phyloP scores from a whole-genome alignment of 2,329 filamentous ascomycete species.

The Ascocoryne sarcoides region DNA sequence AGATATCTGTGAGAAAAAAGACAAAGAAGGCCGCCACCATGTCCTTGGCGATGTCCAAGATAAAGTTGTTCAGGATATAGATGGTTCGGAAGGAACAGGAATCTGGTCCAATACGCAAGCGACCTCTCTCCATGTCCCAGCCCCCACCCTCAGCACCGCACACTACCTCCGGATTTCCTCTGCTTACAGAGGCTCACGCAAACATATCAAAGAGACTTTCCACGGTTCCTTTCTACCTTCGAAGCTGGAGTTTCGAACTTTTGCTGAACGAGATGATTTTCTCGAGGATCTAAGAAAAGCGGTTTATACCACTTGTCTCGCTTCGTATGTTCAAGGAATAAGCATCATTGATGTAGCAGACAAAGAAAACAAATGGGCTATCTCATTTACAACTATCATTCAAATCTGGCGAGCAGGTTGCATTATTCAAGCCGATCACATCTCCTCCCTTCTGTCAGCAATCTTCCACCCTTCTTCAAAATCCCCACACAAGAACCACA shows the following conservation, averaged over 20 bases:
- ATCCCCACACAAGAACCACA: slow-evolving; percentile 32
- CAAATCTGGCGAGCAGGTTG: slow-evolving; percentile 62
- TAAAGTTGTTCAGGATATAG: slow-evolving; percentile 63
- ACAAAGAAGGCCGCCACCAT: slow-evolving; percentile 35
- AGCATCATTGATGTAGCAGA: slow-evolving; percentile 54
- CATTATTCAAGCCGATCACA: slow-evolving; percentile 61
- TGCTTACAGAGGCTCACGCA: slow-evolving; percentile 48
- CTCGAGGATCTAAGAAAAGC: slow-evolving; percentile 51
- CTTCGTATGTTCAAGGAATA: slow-evolving; percentile 56
- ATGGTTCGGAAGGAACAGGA: slow-evolving; percentile 57
- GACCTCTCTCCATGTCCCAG: slow-evolving; percentile 51
- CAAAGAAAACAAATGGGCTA: slow-evolving; percentile 48
- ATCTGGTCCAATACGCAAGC: slow-evolving; percentile 58
- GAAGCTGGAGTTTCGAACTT: slow-evolving; percentile 24
- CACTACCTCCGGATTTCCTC: slow-evolving; percentile 47
- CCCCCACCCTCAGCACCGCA: slow-evolving; percentile 53
- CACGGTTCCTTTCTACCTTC: slow-evolving; percentile 25
- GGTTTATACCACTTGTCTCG: slow-evolving; percentile 52
- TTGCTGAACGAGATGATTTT: slow-evolving; percentile 34
- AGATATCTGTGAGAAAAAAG: slow-evolving; percentile 48
- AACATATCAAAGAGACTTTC: slow-evolving; percentile 41
- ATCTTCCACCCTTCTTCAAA: slow-evolving; percentile 31
- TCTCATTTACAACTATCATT: slow-evolving; percentile 42
- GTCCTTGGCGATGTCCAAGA: slow-evolving; percentile 56
- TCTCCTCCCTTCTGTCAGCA: slow-evolving; percentile 47